These are phyloP conservation scores for Xerocomellus chrysenteron DNA, from an alignment of 768 basidiomycete genomes.

Conservation along the genomic window DNA sequence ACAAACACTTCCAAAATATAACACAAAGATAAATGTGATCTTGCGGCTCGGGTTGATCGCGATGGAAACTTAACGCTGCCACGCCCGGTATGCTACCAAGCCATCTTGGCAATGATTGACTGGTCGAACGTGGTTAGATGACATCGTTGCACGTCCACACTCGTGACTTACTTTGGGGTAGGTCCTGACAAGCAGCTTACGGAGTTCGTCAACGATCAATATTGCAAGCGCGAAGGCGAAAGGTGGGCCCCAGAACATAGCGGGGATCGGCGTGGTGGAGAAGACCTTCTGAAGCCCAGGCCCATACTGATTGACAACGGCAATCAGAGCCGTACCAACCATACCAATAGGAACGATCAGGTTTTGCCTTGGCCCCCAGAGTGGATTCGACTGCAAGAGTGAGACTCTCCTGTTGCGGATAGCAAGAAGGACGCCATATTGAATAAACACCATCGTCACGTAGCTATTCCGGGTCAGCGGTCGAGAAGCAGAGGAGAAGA, in stretches of 20 bases:
- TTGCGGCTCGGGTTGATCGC: not conserved
- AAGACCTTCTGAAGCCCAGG: slow-evolving; percentile 45
- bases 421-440: slow-evolving; percentile 43
- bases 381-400: slow-evolving; percentile 42
- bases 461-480: slow-evolving; percentile 32
- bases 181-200: slow-evolving; percentile 45
- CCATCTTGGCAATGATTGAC: slow-evolving; percentile 40
- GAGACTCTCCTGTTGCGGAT: slow-evolving; percentile 47
- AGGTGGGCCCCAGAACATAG: slow-evolving; percentile 50
- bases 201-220: slow-evolving; percentile 42
- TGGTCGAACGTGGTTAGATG: slow-evolving; percentile 14
- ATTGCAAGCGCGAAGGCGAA: slow-evolving; percentile 44
- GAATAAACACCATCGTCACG: slow-evolving; percentile 48
- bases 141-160: not conserved
- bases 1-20: not conserved
- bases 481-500: not conserved
- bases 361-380: slow-evolving; percentile 48
- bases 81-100: slow-evolving; percentile 29
- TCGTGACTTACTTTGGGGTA: slow-evolving; percentile 39
- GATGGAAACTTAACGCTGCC: not conserved
- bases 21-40: not conserved
- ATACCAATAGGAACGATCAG: slow-evolving; percentile 38
- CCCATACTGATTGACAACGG: slow-evolving; percentile 44
- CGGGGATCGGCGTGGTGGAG: slow-evolving; percentile 41
- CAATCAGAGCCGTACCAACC: slow-evolving; percentile 42